Evolutionary conservation across 495 filamentous ascomycete genomes (phyloP).

Genomic region (Pseudoneurospora amorphoporcata): DNA sequence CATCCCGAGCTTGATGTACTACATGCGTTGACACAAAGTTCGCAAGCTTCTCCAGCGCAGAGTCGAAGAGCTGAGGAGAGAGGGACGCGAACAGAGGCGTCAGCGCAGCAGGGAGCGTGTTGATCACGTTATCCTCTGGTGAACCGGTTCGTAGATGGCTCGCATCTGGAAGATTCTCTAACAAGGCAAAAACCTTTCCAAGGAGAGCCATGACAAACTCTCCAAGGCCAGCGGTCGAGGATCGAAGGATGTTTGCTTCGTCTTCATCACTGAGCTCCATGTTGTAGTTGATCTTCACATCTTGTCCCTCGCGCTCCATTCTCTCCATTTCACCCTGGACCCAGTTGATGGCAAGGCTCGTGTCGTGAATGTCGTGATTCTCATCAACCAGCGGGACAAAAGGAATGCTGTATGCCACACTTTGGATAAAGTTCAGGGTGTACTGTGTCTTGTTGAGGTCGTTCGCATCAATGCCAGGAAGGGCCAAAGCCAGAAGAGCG

Average conservation of each 20-base stretch:
- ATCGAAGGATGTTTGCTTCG: conserved; percentile 85
- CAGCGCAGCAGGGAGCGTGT: conserved; percentile 85
- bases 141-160: conserved; percentile 77
- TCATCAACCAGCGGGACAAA: conserved; percentile 72
- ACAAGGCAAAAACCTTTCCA: conserved; percentile 85
- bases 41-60: conserved; percentile 81
- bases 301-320: conserved; percentile 79
- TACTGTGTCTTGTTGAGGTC: conserved; percentile 94
- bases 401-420: conserved; percentile 88
- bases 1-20: conserved; percentile 92
- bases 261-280: conserved; percentile 72
- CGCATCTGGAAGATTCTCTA: conserved; percentile 92
- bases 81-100: conserved; percentile 83
- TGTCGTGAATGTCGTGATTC: conserved; percentile 57
- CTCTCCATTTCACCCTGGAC: conserved; percentile 85
- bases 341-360: conserved; percentile 82
- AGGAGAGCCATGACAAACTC: conserved; percentile 86
- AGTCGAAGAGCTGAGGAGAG: conserved; percentile 89
- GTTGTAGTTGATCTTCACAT: conserved; percentile 76
- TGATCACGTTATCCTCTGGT: conserved; percentile 94
- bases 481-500: conserved; percentile 75
- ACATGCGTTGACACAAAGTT: conserved; percentile 93
- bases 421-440: conserved; percentile 88
- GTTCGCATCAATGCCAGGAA: conserved; percentile 96
- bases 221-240: conserved; percentile 85